Evolutionary conservation across 306 rosid genomes (phyloP), one percentile per base, ranked within the genome.

Genomic region (Lathyrus sativus): DNA sequence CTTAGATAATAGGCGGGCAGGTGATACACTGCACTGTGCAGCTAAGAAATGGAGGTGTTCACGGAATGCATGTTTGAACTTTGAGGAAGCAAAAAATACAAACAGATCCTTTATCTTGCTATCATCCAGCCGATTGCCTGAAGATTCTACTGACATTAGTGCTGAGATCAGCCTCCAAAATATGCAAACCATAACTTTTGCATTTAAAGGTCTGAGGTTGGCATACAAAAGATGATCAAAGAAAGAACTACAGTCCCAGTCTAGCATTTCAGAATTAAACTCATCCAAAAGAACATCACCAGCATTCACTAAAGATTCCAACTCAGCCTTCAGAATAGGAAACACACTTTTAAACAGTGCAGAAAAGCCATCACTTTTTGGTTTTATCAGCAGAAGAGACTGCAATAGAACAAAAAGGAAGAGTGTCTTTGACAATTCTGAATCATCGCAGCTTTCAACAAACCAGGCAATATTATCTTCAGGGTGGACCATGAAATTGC

Each of bases 101-200:
- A 90, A 92, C 73, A 90, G 71, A 70, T 90, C 93, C 62, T 76
- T 51, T 66, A 85, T 83, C 77, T 76, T 74, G 74, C 80, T 62
- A 74, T 76, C 82, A 70, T 81, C 88, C 86, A 46, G 43, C n/a
- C 54, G 66, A 73, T 73, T 42, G 56, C 79, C 88, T 7, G 87
- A 69, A 74, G 91, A 85, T 65, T 75, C 45, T 1, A 64, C 79
- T 53, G 84, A 76, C 68, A 76, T 50, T 54, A 83, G 78, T 61
- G 82, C 78, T 45, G 78, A 78, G 19, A 80, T 66, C 66, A 92
- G 74, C 81, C 85, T 88, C 98, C 98, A 90, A 80, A 92, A 86
- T 63, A 85, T 51, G 79, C 92, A 87, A 62, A 86, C 77, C 62
- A 86, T 70, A 73, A 87, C 70, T 69, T 72, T 80, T 29, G 86